Base-by-base conservation (phyloP, 129 eudicot species). In the Gnaphalium uliginosum region DNA sequence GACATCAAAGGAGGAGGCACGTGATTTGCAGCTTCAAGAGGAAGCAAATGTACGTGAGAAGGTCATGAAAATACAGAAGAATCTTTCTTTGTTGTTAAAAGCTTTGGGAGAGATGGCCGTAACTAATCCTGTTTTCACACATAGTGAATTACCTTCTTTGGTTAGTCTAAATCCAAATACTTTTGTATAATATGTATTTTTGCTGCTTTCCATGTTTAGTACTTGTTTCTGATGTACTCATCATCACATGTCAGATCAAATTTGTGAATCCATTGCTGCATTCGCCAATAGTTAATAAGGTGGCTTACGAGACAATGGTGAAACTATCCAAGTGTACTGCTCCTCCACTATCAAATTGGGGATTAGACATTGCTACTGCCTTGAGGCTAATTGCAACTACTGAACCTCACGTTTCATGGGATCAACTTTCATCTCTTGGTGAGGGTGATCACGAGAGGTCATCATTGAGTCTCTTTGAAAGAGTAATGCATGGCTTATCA, bases 1-100 rank as follows among this genome's bases (percentile, higher is more conserved):
- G 87, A 95, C 96, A 21, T 93, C 96, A 35, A 95, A 95, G 78
- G 99, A 95, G 82, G 99, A 95, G 85, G 99, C 97, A 29, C 99
- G 99, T 78, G 99, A 95, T 13, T 68, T 86, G 79, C 96, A 89
- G 86, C 96, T 95, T 65, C 79, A 53, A 54, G 97, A 95, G 81
- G 99, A 95, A 84, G 86, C 87, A 58, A 68, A 59, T 71, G 81
- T 91, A 29, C 92, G 97, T 48, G 83, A 89, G 61, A 91, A 82
- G 85, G 97, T 91, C 81, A 70, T 58, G 78, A 83, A 71, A 41
- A 84, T 95, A 68, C 90, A 91, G 78, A 85, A 78, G 76, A 91
- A 88, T 86, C 82, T 89, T 68, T 89, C 96, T 6, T 71, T 84
- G 82, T 80, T 95, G 89, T 87, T 95, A 72, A 87, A 79, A 80